phyloP scores from a whole-genome alignment of 2,329 filamentous ascomycete species.

The Diaporthe sp. region DNA sequence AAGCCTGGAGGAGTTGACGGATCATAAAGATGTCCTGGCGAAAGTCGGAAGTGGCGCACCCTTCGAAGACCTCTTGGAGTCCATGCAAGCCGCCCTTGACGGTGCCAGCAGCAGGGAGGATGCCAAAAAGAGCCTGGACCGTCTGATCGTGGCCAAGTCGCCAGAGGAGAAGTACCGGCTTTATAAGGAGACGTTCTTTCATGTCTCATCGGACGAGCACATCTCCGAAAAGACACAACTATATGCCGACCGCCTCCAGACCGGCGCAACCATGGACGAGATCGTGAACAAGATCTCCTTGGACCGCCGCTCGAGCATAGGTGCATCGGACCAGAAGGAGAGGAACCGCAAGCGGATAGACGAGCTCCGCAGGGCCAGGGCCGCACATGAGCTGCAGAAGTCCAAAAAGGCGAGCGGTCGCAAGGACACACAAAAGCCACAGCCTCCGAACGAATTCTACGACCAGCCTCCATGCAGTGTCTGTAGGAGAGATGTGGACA shows the following conservation, averaged over 20 bases:
- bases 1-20: constrained; percentile 43
- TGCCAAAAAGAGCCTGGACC: constrained; percentile 35
- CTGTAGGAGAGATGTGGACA: constrained; percentile 44
- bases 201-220: constrained; percentile 40
- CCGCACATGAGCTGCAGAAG: constrained; percentile 48
- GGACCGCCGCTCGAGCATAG: constrained; percentile 45
- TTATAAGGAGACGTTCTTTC: constrained; percentile 46
- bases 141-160: constrained; percentile 42
- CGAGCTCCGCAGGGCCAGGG: constrained; percentile 46
- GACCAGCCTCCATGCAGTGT: constrained; percentile 47
- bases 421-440: constrained; percentile 35
- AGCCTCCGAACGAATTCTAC: constrained; percentile 46
- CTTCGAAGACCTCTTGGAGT: constrained; percentile 41
- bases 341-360: constrained; percentile 49
- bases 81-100: constrained; percentile 42
- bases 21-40: constrained; percentile 37
- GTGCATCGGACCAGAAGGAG: constrained; percentile 45
- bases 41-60: constrained; percentile 40
- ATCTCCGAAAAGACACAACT: constrained; percentile 44
- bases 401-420: constrained; percentile 43
- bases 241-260: constrained; percentile 46
- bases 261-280: constrained; percentile 46
- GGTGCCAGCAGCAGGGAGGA: constrained; percentile 15
- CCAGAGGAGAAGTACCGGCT: constrained; percentile 41
- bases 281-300: constrained; percentile 46